A percentile compares a stretch with the other conserved stretches of the same genome.
phyloP scores from a whole-genome alignment of 2,329 filamentous ascomycete genomes.

The Aureobasidium sp. region DNA sequence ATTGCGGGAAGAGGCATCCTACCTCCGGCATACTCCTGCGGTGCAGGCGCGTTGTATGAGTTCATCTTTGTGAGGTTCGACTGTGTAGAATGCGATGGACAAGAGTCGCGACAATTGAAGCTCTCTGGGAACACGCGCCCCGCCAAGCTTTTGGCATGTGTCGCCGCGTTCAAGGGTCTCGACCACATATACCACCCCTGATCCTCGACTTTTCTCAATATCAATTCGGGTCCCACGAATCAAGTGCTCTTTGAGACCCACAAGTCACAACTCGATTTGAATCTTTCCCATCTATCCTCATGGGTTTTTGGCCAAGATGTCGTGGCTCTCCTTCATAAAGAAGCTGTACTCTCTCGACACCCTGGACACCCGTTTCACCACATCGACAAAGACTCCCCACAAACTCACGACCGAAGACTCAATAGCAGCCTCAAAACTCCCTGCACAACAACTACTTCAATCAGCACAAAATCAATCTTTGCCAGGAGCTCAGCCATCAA shows the following conservation, averaged over 20 bases:
- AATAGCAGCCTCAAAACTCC: slow-evolving; percentile 13
- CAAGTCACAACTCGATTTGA: background rate
- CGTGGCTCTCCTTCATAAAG: slow-evolving; percentile 33
- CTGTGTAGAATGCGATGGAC: background rate
- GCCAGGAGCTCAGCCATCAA: slow-evolving; percentile 49
- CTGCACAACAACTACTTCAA: slow-evolving; percentile 23
- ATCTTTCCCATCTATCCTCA: background rate
- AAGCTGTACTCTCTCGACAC: slow-evolving; percentile 57
- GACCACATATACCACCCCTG: background rate
- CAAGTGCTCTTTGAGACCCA: background rate
- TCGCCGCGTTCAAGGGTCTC: background rate
- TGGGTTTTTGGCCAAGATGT: background rate
- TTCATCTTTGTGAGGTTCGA: background rate
- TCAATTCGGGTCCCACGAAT: background rate
- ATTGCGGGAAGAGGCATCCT: slow-evolving; percentile 12
- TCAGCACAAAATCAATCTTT: slow-evolving; percentile 22
- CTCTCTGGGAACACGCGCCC: background rate
- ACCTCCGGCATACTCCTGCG: slow-evolving; percentile 41
- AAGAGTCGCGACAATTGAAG: slow-evolving; percentile 1
- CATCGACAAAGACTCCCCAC: slow-evolving; percentile 55
- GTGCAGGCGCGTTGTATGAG: slow-evolving; percentile 25
- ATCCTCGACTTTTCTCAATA: background rate
- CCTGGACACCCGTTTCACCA: slow-evolving; percentile 65
- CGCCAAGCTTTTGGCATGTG: background rate
- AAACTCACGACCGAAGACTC: slow-evolving; percentile 14